A percentile compares a stretch with the other conserved stretches of the same genome.
Conservation (phyloP, 2,329 filamentous ascomycete species). For the Eutypa lata region DNA sequence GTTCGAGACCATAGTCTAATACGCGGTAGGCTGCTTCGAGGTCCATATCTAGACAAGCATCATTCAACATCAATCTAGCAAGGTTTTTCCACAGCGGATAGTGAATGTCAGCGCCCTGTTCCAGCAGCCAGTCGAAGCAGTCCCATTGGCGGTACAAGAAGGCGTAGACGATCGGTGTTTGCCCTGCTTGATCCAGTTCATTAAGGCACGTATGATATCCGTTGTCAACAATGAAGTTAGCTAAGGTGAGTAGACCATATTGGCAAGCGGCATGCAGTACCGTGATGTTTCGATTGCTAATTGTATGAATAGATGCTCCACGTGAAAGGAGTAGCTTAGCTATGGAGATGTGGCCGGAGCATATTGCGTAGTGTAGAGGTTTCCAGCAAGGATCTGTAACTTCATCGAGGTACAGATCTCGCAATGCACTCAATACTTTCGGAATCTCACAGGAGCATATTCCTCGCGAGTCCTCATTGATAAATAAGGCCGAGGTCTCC, state of each 20-base stretch:
- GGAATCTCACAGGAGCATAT: background rate
- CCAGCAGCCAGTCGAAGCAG: background rate
- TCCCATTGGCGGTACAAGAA: background rate
- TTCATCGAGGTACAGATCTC: background rate
- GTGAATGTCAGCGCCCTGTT: background rate
- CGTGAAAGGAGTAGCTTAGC: background rate
- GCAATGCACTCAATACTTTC: background rate
- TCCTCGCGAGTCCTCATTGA: background rate
- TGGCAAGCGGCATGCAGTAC: background rate
- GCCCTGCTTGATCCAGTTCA: background rate
- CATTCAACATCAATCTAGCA: background rate
- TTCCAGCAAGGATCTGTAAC: background rate
- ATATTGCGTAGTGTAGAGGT: background rate
- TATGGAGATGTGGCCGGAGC: background rate
- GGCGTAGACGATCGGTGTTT: background rate
- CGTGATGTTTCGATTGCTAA: background rate
- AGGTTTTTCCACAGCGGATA: background rate
- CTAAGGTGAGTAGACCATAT: background rate
- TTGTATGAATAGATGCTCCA: background rate
- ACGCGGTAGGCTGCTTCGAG: background rate
- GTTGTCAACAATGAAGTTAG: background rate
- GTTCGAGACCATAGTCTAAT: background rate
- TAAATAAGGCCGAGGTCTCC: background rate
- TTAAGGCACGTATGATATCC: background rate
- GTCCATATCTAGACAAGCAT: background rate